Evolutionary conservation across 1,284 basidiomycete genomes (phyloP).

Genomic region (Boletus chippewaensis): DNA sequence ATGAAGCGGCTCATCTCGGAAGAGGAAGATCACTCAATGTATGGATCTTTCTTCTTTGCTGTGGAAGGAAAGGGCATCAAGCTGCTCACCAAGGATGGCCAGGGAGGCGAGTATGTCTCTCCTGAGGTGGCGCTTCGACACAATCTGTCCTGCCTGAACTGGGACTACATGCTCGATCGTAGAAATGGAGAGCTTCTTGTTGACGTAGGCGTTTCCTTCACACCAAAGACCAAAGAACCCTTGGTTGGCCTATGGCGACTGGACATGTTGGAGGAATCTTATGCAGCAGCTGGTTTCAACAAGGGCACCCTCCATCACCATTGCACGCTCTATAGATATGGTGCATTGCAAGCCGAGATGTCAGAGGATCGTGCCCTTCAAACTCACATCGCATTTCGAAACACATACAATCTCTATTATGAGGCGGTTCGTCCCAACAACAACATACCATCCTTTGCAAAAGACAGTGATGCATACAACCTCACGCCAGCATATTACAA

Average conservation of each 20-base stretch:
- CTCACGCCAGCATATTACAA: background rate
- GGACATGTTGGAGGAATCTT: conserved; percentile 8
- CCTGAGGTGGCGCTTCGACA: background rate
- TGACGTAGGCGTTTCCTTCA: conserved; percentile 6
- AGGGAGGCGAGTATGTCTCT: background rate
- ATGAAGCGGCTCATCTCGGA: background rate
- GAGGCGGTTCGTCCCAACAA: conserved; percentile 1
- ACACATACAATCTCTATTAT: conserved; percentile 13
- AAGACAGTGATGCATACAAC: conserved; percentile 15
- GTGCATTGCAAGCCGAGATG: conserved; percentile 13
- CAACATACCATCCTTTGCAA: conserved; percentile 2
- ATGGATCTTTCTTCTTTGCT: conserved; percentile 21
- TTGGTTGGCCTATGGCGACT: conserved; percentile 11
- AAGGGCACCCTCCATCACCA: background rate
- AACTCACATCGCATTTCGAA: conserved; percentile 10
- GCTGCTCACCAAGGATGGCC: conserved; percentile 7
- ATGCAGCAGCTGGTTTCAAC: conserved; percentile 5
- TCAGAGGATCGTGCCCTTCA: background rate
- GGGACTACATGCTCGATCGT: conserved; percentile 11
- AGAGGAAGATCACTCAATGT: background rate
- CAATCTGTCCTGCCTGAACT: conserved; percentile 5
- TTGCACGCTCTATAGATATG: conserved; percentile 6
- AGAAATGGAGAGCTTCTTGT: conserved; percentile 12
- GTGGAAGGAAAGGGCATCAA: conserved; percentile 19
- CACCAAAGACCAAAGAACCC: background rate